phyloP scores from a whole-genome alignment of 1,284 basidiomycete genomes.

The Mixia osmundae region DNA sequence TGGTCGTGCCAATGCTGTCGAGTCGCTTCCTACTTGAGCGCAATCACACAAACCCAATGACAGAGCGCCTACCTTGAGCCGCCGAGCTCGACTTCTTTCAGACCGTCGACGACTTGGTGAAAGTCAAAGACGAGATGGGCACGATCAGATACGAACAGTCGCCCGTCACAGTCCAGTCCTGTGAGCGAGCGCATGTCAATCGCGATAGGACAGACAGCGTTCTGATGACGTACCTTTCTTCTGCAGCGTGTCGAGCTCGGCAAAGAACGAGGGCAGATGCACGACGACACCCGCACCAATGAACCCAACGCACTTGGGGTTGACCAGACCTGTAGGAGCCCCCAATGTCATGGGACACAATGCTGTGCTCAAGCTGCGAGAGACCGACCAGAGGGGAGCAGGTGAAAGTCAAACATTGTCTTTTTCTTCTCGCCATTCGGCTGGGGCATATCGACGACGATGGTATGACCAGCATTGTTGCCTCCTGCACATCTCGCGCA shows the following conservation, averaged over 20 bases:
- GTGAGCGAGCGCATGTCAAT: constrained; percentile 3
- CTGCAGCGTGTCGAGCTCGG: constrained; percentile 68
- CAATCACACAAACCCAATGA: neutral
- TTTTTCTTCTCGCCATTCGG: constrained; percentile 36
- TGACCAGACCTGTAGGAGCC: constrained; percentile 47
- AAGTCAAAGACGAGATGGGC: constrained; percentile 96
- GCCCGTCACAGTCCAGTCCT: constrained; percentile 67
- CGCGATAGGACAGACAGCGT: neutral
- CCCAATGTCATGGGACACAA: neutral
- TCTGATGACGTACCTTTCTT: constrained; percentile 40
- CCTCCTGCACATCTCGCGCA: constrained; percentile 93
- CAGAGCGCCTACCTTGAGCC: constrained; percentile 49
- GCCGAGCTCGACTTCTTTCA: constrained; percentile 93
- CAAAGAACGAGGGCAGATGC: constrained; percentile 84
- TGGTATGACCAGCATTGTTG: constrained; percentile 97
- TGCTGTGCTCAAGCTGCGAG: neutral
- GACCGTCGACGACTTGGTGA: constrained; percentile 94
- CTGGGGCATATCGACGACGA: constrained; percentile 45
- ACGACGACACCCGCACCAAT: constrained; percentile 89
- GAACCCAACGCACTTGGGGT: constrained; percentile 60
- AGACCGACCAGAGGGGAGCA: constrained; percentile 69
- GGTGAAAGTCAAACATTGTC: constrained; percentile 83
- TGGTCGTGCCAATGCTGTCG: constrained; percentile 95
- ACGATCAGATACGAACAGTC: constrained; percentile 82
- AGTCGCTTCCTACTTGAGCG: constrained; percentile 1